These are phyloP conservation scores for Ricinus communis DNA, from an alignment of 345 rosid genomes.

Conservation along the genomic window DNA sequence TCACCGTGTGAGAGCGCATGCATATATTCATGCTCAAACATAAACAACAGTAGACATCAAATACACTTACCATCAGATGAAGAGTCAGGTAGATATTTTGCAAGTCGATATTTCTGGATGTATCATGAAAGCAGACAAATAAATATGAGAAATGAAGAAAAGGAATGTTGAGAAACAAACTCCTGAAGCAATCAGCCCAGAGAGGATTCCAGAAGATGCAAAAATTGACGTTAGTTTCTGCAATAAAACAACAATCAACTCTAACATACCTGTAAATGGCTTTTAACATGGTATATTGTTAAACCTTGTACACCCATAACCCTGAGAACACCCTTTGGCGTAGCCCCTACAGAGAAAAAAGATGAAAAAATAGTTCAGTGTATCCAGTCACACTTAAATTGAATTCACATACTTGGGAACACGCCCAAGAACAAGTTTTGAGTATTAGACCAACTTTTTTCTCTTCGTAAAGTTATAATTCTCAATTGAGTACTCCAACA, in stretches of 20 bases:
- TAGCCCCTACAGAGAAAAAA: conserved; percentile 63
- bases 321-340: conserved; percentile 97
- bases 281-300: conserved; percentile 97
- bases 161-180: neutral
- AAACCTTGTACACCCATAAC: conserved; percentile 98
- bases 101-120: conserved; percentile 90
- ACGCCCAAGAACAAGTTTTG: neutral
- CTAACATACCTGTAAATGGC: conserved; percentile 80
- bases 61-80: conserved; percentile 76
- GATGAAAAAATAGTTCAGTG: neutral
- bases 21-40: neutral
- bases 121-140: conserved; percentile 23
- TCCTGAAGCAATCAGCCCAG: neutral
- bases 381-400: neutral
- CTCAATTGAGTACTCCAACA: neutral
- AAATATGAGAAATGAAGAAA: conserved; percentile 5
- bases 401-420: neutral
- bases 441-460: neutral
- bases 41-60: conserved; percentile 18
- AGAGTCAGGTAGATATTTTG: conserved; percentile 90
- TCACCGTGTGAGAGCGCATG: neutral
- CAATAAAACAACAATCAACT: conserved; percentile 1
- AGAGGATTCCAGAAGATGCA: conserved; percentile 5
- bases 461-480: neutral
- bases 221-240: neutral